Percentiles rank a stretch among this genome's conserved stretches.
phyloP scores from a whole-genome alignment of 495 filamentous ascomycete species.

The Annulohypoxylon bovei region DNA sequence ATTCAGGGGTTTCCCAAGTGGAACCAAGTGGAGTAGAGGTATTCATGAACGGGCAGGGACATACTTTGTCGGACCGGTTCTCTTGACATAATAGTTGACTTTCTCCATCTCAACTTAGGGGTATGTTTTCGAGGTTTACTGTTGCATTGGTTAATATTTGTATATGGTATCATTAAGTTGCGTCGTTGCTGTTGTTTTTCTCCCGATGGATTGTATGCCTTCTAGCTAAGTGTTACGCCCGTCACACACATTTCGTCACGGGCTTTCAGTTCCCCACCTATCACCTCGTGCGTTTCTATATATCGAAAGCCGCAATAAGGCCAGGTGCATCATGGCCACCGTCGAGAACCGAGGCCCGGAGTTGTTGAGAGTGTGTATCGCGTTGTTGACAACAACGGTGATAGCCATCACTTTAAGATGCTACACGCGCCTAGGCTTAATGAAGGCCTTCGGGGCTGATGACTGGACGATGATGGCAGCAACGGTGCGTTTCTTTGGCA shows the following conservation, averaged over 20 bases:
- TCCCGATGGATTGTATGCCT: not conserved
- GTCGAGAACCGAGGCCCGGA: not conserved
- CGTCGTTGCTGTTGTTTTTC: not conserved
- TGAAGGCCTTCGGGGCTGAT: not conserved
- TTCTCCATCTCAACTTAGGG: not conserved
- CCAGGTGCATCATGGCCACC: not conserved
- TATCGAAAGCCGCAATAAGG: not conserved
- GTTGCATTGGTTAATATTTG: not conserved
- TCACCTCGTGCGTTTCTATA: not conserved
- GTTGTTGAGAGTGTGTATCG: not conserved
- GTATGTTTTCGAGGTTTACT: not conserved
- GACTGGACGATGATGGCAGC: constrained; percentile 10
- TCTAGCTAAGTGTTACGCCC: not conserved
- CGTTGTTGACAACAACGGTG: not conserved
- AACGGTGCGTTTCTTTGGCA: not conserved
- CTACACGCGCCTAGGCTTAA: not conserved
- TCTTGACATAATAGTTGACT: not conserved
- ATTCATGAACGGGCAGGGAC: not conserved
- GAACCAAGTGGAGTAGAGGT: constrained; percentile 5
- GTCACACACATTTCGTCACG: not conserved
- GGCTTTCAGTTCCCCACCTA: not conserved
- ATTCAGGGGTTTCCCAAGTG: constrained; percentile 7
- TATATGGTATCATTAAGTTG: not conserved
- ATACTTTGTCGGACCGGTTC: not conserved
- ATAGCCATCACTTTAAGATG: not conserved